phyloP scores from a whole-genome alignment of 2,329 filamentous ascomycete genomes.

The Beauveria varroae region DNA sequence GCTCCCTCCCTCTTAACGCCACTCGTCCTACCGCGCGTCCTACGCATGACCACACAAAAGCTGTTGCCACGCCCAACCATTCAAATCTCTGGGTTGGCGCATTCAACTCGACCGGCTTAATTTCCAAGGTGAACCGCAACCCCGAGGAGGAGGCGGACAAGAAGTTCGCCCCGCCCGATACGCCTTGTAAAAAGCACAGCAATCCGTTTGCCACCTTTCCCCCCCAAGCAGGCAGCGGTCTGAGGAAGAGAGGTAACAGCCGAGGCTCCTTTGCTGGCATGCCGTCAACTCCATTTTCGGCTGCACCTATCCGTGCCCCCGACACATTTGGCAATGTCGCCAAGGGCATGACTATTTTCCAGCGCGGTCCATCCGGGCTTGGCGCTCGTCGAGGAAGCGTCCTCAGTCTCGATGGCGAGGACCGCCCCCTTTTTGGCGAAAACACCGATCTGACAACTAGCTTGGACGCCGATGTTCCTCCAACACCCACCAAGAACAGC shows the following conservation, averaged over 20 bases:
- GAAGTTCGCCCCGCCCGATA: constrained; percentile 77
- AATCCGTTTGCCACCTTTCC: constrained; percentile 63
- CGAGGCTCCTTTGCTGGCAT: constrained; percentile 64
- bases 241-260: constrained; percentile 54
- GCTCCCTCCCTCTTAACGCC: constrained; percentile 31
- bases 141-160: constrained; percentile 57
- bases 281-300: constrained; percentile 75
- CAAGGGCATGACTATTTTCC: constrained; percentile 60
- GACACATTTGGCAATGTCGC: constrained; percentile 47
- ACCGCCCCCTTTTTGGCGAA: constrained; percentile 43
- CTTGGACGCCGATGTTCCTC: constrained; percentile 61
- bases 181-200: constrained; percentile 83
- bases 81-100: constrained; percentile 62
- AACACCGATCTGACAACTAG: constrained; percentile 19
- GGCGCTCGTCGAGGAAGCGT: constrained; percentile 58
- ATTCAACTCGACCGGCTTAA: constrained; percentile 88
- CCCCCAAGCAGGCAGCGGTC: constrained; percentile 48
- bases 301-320: constrained; percentile 40
- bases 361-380: constrained; percentile 40
- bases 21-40: constrained; percentile 26
- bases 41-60: constrained; percentile 22
- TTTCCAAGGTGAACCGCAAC: constrained; percentile 89
- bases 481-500: constrained; percentile 79
- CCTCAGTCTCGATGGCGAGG: constrained; percentile 72
- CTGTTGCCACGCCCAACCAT: constrained; percentile 39